Evolutionary conservation across 371 early-diverging fungal species (phyloP), one percentile per base, ranked within the genome.

Genomic region (Thermomucor indicae-seudaticae): DNA sequence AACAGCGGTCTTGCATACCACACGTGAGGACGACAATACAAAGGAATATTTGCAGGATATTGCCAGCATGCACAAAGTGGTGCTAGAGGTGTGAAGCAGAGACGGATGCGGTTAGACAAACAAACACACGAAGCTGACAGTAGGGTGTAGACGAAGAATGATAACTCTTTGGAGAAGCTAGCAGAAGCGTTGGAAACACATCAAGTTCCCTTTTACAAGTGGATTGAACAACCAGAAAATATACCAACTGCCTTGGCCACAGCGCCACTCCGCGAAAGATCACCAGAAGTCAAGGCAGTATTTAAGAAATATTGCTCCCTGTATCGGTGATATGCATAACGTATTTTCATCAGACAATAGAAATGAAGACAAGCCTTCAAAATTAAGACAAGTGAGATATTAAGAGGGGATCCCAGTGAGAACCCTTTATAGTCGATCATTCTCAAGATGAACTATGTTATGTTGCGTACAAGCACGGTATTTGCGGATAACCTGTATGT

Each of bases 171-270:
- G 19, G 70, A 77, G 34, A 73, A 77, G 27, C 53, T 92, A 14
- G 76, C 78, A 12, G 67, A 68, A 1, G 70, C 67, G 19, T 75
- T 93, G 10, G 59, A 68, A 29, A 61, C 64, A 27, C 53, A 79
- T 47, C 53, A 75, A 14, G 69, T 91, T 4, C 85, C 86, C 7
- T 79, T 75, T 47, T 66, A 80, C 35, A 65, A 80, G 42, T 93
- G 93, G 93, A 67, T 78, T 10, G 93, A 93, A 53, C 89, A 90
- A 51, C 93, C 93, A 4, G 93, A 93, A 49, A 88, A 92, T 64
- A 83, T 88, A 7, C 65, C 82, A 8, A 91, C 93, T 1, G 85
- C 89, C 24, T 58, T 93, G n/a, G 90, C 91, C 12, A 91, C 92
- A 1, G 71, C 83, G 6, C 93, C 93, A 11, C 64, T 91, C 2